These are phyloP conservation scores for Pseudohyphozyma bogoriensis DNA, from an alignment of 768 basidiomycete genomes.

Conservation along the genomic window DNA sequence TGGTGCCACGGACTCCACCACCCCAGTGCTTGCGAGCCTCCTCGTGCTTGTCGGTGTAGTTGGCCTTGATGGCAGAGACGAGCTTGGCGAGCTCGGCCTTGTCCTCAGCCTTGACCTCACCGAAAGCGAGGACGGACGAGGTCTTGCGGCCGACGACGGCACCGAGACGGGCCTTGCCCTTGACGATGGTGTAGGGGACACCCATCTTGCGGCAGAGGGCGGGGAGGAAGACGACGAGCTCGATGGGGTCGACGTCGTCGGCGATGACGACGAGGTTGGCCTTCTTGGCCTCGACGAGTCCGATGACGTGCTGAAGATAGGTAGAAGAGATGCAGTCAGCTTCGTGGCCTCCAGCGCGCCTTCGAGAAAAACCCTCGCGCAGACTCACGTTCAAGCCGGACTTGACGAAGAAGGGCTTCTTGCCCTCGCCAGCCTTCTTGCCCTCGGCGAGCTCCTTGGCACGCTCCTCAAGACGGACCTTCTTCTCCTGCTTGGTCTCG, in stretches of 20 bases:
- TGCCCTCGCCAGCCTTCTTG: slow-evolving; percentile 68
- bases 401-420: slow-evolving; percentile 93
- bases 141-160: slow-evolving; percentile 99
- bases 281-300: slow-evolving; percentile 74
- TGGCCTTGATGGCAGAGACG: slow-evolving; percentile 87
- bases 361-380: too few relatives aligned
- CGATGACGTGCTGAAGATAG: slow-evolving; percentile 2
- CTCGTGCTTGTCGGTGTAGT: slow-evolving; percentile 81
- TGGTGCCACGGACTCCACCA: slow-evolving; percentile 89
- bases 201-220: slow-evolving; percentile 99
- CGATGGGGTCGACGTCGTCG: slow-evolving; percentile 97
- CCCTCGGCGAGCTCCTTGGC: slow-evolving; percentile 66
- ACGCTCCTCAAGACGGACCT: slow-evolving; percentile 68
- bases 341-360: too few relatives aligned
- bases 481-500: slow-evolving; percentile 94
- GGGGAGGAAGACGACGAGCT: slow-evolving; percentile 96
- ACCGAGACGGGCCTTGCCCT: slow-evolving; percentile 89
- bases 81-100: slow-evolving; percentile 83
- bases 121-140: slow-evolving; percentile 75
- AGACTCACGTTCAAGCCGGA: slow-evolving; percentile 73
- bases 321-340: neutral
- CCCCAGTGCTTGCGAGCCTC: slow-evolving; percentile 88
- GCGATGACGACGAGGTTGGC: slow-evolving; percentile 89
- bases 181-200: slow-evolving; percentile 95
- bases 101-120: slow-evolving; percentile 93